Percentiles rank a stretch among this genome's conserved stretches.
Conservation (phyloP, 371 early-diverging fungal species). For the Phascolomyces articulosus region DNA sequence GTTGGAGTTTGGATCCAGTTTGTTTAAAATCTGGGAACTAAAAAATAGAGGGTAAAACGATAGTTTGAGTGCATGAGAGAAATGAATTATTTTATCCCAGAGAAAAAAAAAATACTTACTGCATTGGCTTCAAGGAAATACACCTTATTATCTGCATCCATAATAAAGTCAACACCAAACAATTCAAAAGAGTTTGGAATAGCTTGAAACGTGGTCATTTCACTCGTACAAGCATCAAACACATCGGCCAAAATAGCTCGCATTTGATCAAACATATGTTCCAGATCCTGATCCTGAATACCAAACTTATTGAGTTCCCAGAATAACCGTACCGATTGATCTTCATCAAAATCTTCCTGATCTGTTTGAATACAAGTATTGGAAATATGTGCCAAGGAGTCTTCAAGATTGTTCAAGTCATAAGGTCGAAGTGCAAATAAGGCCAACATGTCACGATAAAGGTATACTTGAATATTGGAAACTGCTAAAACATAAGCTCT, state of each 20-base stretch:
- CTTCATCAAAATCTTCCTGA: slow-evolving; percentile 54
- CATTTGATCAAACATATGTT: slow-evolving; percentile 61
- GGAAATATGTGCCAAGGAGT: slow-evolving; percentile 64
- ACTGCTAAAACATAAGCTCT: slow-evolving; percentile 72
- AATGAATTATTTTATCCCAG: too few relatives aligned
- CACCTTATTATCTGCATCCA: slow-evolving; percentile 57
- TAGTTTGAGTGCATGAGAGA: too few relatives aligned
- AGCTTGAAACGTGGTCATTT: slow-evolving; percentile 72
- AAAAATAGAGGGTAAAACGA: slow-evolving; percentile 7
- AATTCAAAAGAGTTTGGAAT: slow-evolving; percentile 71
- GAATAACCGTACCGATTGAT: slow-evolving; percentile 60
- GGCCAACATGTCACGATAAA: slow-evolving; percentile 70
- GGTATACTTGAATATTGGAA: slow-evolving; percentile 66
- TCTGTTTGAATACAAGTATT: slow-evolving; percentile 75
- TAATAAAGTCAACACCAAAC: slow-evolving; percentile 74
- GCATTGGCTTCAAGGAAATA: slow-evolving; percentile 75
- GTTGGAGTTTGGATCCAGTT: slow-evolving; percentile 60
- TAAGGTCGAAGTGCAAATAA: slow-evolving; percentile 68
- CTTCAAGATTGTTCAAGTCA: slow-evolving; percentile 39
- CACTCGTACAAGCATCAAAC: slow-evolving; percentile 63
- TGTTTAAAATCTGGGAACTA: slow-evolving; percentile 78
- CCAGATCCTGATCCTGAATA: slow-evolving; percentile 31
- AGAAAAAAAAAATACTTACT: slow-evolving; percentile 45
- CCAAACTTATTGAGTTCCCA: slow-evolving; percentile 53
- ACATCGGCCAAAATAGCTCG: slow-evolving; percentile 57